Conservation (phyloP, 305 asterid genomes). For the Solanum aculeatissimum region DNA sequence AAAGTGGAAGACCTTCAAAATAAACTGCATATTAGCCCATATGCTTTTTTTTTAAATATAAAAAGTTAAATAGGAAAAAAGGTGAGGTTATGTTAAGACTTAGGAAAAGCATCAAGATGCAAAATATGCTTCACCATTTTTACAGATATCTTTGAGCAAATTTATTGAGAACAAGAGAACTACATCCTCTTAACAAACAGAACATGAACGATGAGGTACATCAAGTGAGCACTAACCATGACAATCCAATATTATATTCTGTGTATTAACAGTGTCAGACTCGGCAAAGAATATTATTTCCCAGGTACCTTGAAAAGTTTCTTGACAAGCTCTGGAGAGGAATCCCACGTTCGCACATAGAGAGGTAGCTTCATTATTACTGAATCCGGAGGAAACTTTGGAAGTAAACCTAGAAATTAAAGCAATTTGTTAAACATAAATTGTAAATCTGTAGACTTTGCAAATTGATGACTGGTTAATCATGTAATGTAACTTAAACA, state of each 20-base stretch:
- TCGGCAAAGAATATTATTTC: neutral
- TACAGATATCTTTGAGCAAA: neutral
- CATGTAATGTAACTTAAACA: neutral
- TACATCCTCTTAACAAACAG: neutral
- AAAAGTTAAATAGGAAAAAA: neutral
- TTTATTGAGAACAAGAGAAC: neutral
- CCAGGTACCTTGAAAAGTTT: conserved; percentile 81
- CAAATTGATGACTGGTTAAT: neutral
- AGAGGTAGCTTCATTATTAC: conserved; percentile 73
- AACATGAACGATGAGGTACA: neutral
- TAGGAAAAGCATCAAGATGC: neutral
- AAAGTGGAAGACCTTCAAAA: conserved; percentile 71
- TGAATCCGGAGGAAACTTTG: conserved; percentile 82
- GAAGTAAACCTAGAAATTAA: conserved; percentile 57
- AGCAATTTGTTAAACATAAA: neutral
- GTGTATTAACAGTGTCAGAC: neutral
- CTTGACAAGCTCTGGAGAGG: conserved; percentile 70
- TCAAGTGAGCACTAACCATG: neutral
- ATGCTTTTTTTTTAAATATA: neutral
- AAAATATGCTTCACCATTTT: neutral
- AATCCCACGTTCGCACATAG: conserved; percentile 71
- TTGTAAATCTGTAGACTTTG: neutral
- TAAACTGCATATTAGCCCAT: neutral
- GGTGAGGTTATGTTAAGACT: conserved; percentile 7
- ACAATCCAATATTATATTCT: neutral